Evolutionary conservation across 306 rosid genomes (phyloP).

Genomic region (Nissolia schottii): DNA sequence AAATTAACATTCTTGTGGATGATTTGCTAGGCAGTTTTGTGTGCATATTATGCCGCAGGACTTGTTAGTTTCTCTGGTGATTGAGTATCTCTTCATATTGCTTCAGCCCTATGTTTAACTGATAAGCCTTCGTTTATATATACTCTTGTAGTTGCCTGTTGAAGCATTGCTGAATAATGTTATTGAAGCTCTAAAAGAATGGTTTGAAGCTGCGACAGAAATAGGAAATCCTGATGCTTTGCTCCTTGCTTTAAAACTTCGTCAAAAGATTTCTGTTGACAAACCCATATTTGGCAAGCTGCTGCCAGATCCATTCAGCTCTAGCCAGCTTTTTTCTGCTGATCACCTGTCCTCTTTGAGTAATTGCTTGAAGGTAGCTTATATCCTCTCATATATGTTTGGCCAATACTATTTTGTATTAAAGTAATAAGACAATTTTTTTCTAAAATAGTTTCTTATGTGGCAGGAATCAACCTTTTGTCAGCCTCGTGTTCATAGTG

Average conservation of each 20-base stretch:
- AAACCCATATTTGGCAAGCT: conserved; percentile 53
- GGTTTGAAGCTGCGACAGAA: conserved; percentile 80
- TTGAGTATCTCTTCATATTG: not conserved
- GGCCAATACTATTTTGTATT: not conserved
- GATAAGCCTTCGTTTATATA: not conserved
- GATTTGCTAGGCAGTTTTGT: not conserved
- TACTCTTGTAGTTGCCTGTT: conserved; percentile 54
- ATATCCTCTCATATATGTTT: not conserved
- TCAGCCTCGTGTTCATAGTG: conserved; percentile 86
- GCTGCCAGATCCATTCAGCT: conserved; percentile 64
- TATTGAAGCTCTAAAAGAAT: conserved; percentile 68
- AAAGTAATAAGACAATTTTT: not conserved
- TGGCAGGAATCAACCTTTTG: conserved; percentile 94
- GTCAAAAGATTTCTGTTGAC: conserved; percentile 46
- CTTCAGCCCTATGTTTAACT: not conserved
- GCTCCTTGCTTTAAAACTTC: conserved; percentile 67
- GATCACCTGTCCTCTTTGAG: conserved; percentile 65
- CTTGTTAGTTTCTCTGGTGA: not conserved
- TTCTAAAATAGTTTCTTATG: conserved; percentile 13
- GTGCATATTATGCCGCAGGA: not conserved
- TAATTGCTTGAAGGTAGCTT: conserved; percentile 74
- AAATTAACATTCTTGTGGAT: not conserved
- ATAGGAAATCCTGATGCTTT: conserved; percentile 91
- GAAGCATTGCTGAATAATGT: conserved; percentile 56
- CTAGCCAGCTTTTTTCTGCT: conserved; percentile 57